These are phyloP conservation scores for Ormosia semicastrata DNA, from an alignment of 306 rosid genomes.

Conservation along the genomic window DNA sequence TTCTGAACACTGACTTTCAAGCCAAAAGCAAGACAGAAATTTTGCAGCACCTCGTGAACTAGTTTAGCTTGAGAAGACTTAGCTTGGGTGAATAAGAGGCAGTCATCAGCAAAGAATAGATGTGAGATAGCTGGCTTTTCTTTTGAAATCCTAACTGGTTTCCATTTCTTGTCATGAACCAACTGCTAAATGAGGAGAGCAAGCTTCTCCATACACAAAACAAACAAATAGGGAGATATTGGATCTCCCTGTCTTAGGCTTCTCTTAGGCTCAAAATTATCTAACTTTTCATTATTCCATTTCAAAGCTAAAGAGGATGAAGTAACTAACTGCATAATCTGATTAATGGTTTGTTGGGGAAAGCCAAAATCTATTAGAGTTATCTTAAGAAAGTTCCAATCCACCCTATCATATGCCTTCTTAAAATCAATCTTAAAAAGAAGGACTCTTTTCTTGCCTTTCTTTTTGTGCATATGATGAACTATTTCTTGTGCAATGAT, in stretches of 20 bases:
- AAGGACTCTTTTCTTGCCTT: background rate
- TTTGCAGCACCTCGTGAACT: background rate
- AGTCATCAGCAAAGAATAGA: background rate
- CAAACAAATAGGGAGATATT: background rate
- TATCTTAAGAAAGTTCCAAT: background rate
- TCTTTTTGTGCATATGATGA: too few species aligned
- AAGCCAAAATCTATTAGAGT: background rate
- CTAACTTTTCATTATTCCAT: background rate
- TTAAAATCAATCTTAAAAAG: background rate
- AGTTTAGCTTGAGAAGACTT: background rate
- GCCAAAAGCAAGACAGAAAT: background rate
- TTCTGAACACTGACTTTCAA: background rate
- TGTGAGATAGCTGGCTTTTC: background rate
- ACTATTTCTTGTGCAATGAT: background rate
- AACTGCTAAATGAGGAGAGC: background rate
- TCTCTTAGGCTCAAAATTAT: background rate
- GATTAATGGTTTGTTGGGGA: background rate
- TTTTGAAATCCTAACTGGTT: background rate
- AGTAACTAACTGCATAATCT: too few species aligned
- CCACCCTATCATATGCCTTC: background rate
- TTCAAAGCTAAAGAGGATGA: background rate
- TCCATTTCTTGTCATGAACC: background rate
- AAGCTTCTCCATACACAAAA: background rate
- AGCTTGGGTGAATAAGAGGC: background rate
- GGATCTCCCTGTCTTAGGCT: background rate